Evolutionary conservation across 257 asterid genomes (phyloP).

Genomic region (Mitragyna speciosa): DNA sequence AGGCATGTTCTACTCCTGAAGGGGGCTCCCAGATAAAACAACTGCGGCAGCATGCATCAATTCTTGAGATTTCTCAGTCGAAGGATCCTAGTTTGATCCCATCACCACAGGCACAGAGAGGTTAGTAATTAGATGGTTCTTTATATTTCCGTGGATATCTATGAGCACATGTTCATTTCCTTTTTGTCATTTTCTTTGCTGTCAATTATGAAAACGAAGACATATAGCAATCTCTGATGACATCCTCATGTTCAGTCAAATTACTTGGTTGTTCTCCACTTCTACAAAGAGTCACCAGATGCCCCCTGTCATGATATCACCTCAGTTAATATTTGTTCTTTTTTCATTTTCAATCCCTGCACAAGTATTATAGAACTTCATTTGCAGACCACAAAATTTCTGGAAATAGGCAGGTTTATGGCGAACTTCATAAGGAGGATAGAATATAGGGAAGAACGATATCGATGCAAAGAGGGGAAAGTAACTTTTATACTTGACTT

Average conservation of each 20-base stretch:
- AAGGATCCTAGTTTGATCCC: constrained; percentile 40
- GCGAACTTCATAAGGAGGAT: not conserved
- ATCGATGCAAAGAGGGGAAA: not conserved
- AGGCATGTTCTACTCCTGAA: constrained; percentile 51
- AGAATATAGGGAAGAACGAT: not conserved
- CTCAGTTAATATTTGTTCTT: not conserved
- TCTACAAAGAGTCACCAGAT: not conserved
- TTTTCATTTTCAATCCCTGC: not conserved
- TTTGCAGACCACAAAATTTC: not conserved
- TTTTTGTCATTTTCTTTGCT: not conserved
- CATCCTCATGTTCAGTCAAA: not conserved
- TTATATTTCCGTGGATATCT: not conserved
- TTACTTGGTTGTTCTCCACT: not conserved
- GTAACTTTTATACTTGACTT: not conserved
- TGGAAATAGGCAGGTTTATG: not conserved
- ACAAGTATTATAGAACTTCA: not conserved
- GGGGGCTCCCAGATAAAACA: constrained; percentile 23
- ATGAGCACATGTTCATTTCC: not conserved
- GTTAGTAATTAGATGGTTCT: constrained; percentile 28
- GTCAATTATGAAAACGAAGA: not conserved
- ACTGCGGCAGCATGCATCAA: constrained; percentile 38
- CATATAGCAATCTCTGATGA: not conserved
- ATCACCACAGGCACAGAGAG: constrained; percentile 44
- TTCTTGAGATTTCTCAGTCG: constrained; percentile 34
- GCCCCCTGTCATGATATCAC: not conserved